Base-by-base conservation (phyloP, 1,284 basidiomycete genomes). In the Trichosporon coremiiforme region DNA sequence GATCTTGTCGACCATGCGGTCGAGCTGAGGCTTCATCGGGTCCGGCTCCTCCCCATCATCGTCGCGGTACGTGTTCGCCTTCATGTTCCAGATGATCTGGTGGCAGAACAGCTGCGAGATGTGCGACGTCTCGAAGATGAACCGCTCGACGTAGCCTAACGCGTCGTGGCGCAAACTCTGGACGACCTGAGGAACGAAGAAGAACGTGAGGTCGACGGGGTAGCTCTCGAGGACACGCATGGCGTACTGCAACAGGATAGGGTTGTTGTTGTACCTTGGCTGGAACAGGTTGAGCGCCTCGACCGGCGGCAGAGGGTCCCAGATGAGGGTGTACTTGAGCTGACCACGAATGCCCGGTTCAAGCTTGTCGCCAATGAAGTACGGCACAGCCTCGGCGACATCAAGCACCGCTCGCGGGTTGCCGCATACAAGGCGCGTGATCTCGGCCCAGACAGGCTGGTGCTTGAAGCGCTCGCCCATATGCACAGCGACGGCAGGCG, bases 21-120 rank as follows among this genome's bases (percentile, higher is more conserved):
- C 97, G n/a, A 99, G 87, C 35, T 88, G 86, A 0, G 96, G 95
- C 84, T 99, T 99, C 90, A 99, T 91, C 0, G 93, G 86, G 84
- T 99, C 97, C 4, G 77, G 75, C 67, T 78, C 74, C 90, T 73
- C 77, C 93, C 94, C 73, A 91, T 87, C 82, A 77, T 99, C 97
- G 78, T 96, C 97, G 77, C 91, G 94, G 83, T 90, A 98, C 73
- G 91, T 94, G 81, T 99, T 99, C 4, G 97, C 97, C 79, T 97
- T 97, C 97, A 99, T 99, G 83, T 99, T 99, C 97, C 97, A 99
- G 75, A 99, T 94, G 73, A 99, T 99, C 85, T 99, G 97, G 82
- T 99, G 97, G 80, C 97, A 99, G 86, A 99, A 99, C 10, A 95
- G 85, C 82, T 98, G 96, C 4, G 95, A 98, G 73, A 99, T 94